Conservation (phyloP, 306 rosid species). For the Dalbergia oliveri region DNA sequence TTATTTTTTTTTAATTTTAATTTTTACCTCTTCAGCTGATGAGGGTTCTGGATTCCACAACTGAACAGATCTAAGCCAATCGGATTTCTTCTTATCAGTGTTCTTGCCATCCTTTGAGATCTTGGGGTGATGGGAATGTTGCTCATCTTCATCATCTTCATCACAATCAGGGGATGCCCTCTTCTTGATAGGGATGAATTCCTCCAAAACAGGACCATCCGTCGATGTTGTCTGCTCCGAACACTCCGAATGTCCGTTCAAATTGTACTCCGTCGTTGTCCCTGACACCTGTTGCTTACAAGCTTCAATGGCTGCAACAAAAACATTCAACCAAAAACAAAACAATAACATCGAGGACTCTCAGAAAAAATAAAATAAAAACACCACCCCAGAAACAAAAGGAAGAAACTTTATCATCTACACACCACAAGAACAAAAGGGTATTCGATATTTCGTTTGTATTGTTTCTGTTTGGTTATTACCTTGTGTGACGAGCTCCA, state of each 20-base stretch:
- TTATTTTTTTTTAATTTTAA: not conserved
- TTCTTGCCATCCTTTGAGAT: constrained; percentile 32
- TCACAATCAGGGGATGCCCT: constrained; percentile 55
- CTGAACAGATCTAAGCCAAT: constrained; percentile 97
- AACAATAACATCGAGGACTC: not conserved
- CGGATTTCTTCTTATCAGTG: constrained; percentile 63
- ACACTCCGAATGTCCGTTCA: constrained; percentile 82
- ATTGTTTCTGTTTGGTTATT: not conserved
- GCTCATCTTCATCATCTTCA: constrained; percentile 50
- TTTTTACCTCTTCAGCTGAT: constrained; percentile 64
- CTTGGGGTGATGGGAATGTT: constrained; percentile 48
- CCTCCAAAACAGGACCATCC: constrained; percentile 75
- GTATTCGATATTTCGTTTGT: not conserved
- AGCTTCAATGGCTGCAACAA: constrained; percentile 73
- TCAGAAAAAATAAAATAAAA: not conserved
- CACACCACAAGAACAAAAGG: constrained; percentile 28
- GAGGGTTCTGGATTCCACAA: constrained; percentile 82
- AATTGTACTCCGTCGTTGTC: constrained; percentile 62
- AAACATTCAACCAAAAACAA: not conserved
- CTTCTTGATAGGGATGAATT: constrained; percentile 79
- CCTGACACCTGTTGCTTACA: constrained; percentile 71
- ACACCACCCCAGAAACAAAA: constrained; percentile 8
- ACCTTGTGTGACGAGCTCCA: constrained; percentile 84
- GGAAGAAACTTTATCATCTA: not conserved
- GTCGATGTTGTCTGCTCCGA: constrained; percentile 82